phyloP scores from a whole-genome alignment of 1,139 yeast genomes.

The Saccharomycopsis hybrid region DNA sequence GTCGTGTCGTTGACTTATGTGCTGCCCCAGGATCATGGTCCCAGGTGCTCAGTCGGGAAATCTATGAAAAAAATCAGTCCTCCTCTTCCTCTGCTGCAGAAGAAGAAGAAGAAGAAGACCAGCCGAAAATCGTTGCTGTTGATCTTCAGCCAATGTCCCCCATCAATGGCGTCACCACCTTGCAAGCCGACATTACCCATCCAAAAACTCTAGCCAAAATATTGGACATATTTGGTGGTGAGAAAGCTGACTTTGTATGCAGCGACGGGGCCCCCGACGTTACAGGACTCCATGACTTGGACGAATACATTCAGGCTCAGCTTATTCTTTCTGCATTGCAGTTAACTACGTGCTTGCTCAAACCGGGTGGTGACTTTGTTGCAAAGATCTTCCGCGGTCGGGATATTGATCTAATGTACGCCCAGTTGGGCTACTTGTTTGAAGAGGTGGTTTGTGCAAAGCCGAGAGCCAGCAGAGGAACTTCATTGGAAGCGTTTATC shows the following conservation, averaged over 20 bases:
- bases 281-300: slow-evolving; percentile 92
- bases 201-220: slow-evolving; percentile 78
- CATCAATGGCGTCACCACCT: slow-evolving; percentile 74
- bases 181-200: slow-evolving; percentile 96
- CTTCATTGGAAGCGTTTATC: slow-evolving; percentile 87
- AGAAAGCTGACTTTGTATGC: slow-evolving; percentile 90
- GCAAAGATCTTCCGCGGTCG: slow-evolving; percentile 96
- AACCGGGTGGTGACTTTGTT: slow-evolving; percentile 87
- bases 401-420: slow-evolving; percentile 85
- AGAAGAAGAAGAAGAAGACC: slow-evolving; percentile 26
- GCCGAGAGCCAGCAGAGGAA: slow-evolving; percentile 90
- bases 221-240: slow-evolving; percentile 77
- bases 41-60: slow-evolving; percentile 77
- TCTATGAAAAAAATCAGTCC: slow-evolving; percentile 36
- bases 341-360: slow-evolving; percentile 78
- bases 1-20: slow-evolving; percentile 89
- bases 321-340: slow-evolving; percentile 84
- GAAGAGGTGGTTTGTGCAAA: slow-evolving; percentile 89
- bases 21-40: slow-evolving; percentile 99
- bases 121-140: slow-evolving; percentile 82
- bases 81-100: slow-evolving; percentile 20
- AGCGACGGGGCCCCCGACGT: slow-evolving; percentile 99
- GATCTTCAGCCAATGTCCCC: slow-evolving; percentile 98
- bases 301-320: slow-evolving; percentile 95
- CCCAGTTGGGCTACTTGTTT: slow-evolving; percentile 79